These are phyloP conservation scores for Phytophthora pisi DNA, from an alignment of 352 stramenopile genomes.

Conservation along the genomic window DNA sequence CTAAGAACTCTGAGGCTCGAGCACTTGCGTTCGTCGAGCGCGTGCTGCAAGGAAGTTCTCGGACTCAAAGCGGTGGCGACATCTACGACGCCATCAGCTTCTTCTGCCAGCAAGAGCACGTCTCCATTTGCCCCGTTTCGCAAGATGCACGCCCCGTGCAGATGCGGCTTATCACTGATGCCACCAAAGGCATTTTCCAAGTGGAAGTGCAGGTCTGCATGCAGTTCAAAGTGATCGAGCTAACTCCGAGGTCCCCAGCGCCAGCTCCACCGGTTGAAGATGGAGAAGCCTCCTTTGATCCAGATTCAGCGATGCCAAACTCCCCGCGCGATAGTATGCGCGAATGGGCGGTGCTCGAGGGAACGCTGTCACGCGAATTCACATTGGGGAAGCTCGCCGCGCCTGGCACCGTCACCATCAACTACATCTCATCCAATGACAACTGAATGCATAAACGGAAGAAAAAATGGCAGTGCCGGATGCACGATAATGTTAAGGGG, in stretches of 20 bases:
- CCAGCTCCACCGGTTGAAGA: slow-evolving; percentile 5
- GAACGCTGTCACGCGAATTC: slow-evolving; percentile 60
- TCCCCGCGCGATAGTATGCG: slow-evolving; percentile 25
- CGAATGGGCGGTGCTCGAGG: slow-evolving; percentile 67
- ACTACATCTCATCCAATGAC: slow-evolving; percentile 26
- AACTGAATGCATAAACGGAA: neutral
- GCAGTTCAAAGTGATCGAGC: slow-evolving; percentile 78
- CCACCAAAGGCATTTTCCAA: slow-evolving; percentile 43
- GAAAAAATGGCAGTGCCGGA: slow-evolving; percentile 1
- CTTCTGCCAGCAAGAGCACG: slow-evolving; percentile 60
- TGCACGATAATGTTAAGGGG: slow-evolving; percentile 19
- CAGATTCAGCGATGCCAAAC: neutral
- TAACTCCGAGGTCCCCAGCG: slow-evolving; percentile 32
- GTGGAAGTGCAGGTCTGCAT: slow-evolving; percentile 72
- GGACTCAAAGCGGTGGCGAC: slow-evolving; percentile 78
- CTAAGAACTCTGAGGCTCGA: slow-evolving; percentile 51
- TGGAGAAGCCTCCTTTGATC: neutral
- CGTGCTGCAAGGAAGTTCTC: slow-evolving; percentile 66
- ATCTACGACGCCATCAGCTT: slow-evolving; percentile 86
- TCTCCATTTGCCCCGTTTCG: slow-evolving; percentile 74
- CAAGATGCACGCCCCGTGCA: slow-evolving; percentile 66
- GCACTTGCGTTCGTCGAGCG: slow-evolving; percentile 75
- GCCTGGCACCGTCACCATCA: slow-evolving; percentile 55
- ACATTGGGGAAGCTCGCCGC: slow-evolving; percentile 58
- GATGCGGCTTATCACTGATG: slow-evolving; percentile 34